phyloP scores from a whole-genome alignment of 192 early-diverging fungal genomes.

The Funneliformis geosporum region DNA sequence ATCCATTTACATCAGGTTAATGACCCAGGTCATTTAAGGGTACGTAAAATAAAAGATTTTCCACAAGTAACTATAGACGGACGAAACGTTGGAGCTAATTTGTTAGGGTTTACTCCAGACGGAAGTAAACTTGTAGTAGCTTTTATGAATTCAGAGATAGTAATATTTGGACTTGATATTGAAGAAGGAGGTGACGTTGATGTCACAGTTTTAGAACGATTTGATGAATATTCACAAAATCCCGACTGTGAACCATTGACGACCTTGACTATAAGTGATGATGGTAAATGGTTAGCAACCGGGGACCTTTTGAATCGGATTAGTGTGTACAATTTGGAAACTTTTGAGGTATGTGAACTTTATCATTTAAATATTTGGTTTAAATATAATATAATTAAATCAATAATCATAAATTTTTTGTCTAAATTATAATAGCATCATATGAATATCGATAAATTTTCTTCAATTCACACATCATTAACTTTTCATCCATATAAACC shows the following conservation, averaged over 20 bases:
- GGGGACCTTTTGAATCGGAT: slow-evolving; percentile 75
- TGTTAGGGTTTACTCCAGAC: slow-evolving; percentile 79
- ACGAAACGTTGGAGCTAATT: slow-evolving; percentile 58
- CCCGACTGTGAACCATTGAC: slow-evolving; percentile 37
- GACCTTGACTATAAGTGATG: slow-evolving; percentile 67
- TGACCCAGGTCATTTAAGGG: slow-evolving; percentile 44
- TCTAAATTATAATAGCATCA: slow-evolving; percentile 52
- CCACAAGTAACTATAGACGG: slow-evolving; percentile 35
- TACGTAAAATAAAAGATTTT: slow-evolving; percentile 52
- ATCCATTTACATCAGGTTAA: slow-evolving; percentile 32
- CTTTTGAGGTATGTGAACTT: slow-evolving; percentile 55
- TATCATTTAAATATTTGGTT: slow-evolving; percentile 26
- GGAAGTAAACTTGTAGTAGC: slow-evolving; percentile 74
- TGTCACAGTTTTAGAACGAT: slow-evolving; percentile 39
- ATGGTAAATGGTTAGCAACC: slow-evolving; percentile 81
- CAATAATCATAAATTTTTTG: not conserved
- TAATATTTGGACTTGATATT: slow-evolving; percentile 75
- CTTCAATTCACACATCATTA: slow-evolving; percentile 64
- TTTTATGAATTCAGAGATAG: slow-evolving; percentile 72
- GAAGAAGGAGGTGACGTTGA: slow-evolving; percentile 41
- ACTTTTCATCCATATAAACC: slow-evolving; percentile 63
- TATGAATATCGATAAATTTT: slow-evolving; percentile 61
- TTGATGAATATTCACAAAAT: slow-evolving; percentile 44
- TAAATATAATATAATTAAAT: slow-evolving; percentile 8
- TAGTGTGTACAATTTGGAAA: slow-evolving; percentile 73